Evolutionary conservation across 495 filamentous ascomycete species (phyloP).

Genomic region (Apiosordaria backusii): DNA sequence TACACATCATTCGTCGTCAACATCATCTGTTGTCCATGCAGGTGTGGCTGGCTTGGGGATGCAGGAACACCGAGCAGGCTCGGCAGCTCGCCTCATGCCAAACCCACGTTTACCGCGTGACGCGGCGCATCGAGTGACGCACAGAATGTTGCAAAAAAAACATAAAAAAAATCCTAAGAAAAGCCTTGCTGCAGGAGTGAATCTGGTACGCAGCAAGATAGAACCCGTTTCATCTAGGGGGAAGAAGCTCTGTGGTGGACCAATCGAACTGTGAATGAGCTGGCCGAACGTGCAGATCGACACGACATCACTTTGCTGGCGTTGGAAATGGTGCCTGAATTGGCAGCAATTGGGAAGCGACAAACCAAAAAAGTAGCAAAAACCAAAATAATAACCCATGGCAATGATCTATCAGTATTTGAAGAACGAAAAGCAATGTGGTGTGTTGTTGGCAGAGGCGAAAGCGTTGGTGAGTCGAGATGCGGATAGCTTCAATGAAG

Average conservation of each 20-base stretch:
- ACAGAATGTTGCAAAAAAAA: neutral
- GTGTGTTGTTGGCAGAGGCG: constrained; percentile 11
- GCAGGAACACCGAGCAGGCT: neutral
- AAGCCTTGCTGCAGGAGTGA: neutral
- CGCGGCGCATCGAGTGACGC: neutral
- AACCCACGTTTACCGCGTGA: neutral
- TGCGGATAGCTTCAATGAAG: constrained; percentile 45
- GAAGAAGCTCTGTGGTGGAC: neutral
- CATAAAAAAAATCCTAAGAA: neutral
- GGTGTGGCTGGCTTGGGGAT: neutral
- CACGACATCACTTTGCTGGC: constrained; percentile 22
- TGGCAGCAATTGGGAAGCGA: neutral
- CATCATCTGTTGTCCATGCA: constrained; percentile 1
- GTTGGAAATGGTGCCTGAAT: constrained; percentile 9
- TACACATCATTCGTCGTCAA: neutral
- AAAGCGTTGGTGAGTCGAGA: constrained; percentile 16
- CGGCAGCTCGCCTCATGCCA: neutral
- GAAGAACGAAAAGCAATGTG: neutral
- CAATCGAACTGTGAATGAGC: neutral
- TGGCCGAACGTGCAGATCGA: constrained; percentile 17
- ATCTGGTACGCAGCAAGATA: neutral
- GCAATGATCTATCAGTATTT: constrained; percentile 8
- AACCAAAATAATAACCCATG: neutral
- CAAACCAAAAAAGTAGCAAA: constrained; percentile 2
- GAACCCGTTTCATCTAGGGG: neutral